Conservation (phyloP, 1,284 basidiomycete species). For the Tetrapyrgos nigripes region DNA sequence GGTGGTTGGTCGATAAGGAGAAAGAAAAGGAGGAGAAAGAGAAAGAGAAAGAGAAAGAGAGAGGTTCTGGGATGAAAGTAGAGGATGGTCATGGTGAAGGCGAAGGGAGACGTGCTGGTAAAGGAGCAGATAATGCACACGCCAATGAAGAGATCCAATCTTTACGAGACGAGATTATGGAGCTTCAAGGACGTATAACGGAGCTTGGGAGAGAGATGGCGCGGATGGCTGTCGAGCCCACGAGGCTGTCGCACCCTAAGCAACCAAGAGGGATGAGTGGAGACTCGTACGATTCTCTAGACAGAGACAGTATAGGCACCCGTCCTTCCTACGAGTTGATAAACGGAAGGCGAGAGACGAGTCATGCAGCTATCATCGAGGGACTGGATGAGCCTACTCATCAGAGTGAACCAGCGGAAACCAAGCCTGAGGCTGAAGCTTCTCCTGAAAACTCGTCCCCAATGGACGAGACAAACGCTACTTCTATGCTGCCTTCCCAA, state of each 20-base stretch:
- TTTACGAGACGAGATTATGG: slow-evolving; percentile 69
- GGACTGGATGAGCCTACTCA: background rate
- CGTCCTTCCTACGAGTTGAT: background rate
- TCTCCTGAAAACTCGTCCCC: slow-evolving; percentile 16
- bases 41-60: background rate
- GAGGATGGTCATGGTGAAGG: background rate
- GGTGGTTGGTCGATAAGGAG: slow-evolving; percentile 22
- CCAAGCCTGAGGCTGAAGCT: slow-evolving; percentile 7
- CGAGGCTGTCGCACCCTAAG: background rate
- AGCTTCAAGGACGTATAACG: slow-evolving; percentile 73
- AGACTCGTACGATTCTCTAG: background rate
- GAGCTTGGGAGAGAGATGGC: slow-evolving; percentile 82
- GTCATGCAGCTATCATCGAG: slow-evolving; percentile 40
- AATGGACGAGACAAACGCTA: slow-evolving; percentile 18
- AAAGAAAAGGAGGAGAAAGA: background rate
- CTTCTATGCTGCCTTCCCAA: slow-evolving; percentile 14
- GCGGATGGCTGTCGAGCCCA: slow-evolving; percentile 48
- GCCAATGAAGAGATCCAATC: slow-evolving; percentile 47
- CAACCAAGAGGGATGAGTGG: background rate
- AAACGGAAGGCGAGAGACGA: slow-evolving; percentile 32
- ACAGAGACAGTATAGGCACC: background rate
- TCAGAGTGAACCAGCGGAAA: background rate
- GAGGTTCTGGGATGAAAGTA: background rate
- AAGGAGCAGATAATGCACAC: background rate
- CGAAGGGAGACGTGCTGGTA: background rate